These are phyloP conservation scores for Fraxinus paxiana DNA, from an alignment of 305 asterid species.

Conservation along the genomic window DNA sequence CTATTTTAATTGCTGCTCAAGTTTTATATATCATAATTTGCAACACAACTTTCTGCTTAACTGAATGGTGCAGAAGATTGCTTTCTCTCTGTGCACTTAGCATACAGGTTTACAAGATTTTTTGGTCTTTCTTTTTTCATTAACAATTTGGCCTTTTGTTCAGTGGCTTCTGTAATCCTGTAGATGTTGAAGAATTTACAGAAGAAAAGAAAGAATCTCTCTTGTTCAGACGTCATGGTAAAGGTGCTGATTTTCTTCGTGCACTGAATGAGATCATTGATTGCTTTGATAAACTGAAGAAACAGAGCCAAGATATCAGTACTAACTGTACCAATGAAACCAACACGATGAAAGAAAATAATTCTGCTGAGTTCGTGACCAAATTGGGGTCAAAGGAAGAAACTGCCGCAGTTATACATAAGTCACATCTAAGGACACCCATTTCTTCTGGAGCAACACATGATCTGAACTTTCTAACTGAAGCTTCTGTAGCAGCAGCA, in stretches of 20 bases:
- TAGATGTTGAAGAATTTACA: constrained; percentile 83
- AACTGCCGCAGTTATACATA: constrained; percentile 28
- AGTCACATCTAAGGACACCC: constrained; percentile 24
- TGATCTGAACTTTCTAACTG: constrained; percentile 48
- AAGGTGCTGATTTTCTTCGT: constrained; percentile 81
- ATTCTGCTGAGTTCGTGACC: constrained; percentile 37
- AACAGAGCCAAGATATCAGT: constrained; percentile 38
- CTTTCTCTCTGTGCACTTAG: not conserved
- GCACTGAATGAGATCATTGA: constrained; percentile 73
- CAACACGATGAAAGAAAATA: constrained; percentile 31
- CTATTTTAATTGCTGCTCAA: not conserved
- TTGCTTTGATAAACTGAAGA: constrained; percentile 64
- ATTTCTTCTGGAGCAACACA: constrained; percentile 32
- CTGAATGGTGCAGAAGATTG: not conserved
- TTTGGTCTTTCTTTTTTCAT: constrained; percentile 9
- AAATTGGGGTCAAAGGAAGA: constrained; percentile 39
- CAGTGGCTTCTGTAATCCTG: constrained; percentile 94
- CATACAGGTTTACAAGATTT: not conserved
- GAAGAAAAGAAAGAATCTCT: constrained; percentile 78
- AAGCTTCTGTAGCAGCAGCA: constrained; percentile 47
- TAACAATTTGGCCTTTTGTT: constrained; percentile 21
- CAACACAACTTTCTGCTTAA: not conserved
- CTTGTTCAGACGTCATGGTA: constrained; percentile 78
- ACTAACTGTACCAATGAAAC: constrained; percentile 32
- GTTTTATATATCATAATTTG: not conserved